Base-by-base conservation (phyloP, 2,329 filamentous ascomycete genomes). In the Rhynchosporium agropyri region DNA sequence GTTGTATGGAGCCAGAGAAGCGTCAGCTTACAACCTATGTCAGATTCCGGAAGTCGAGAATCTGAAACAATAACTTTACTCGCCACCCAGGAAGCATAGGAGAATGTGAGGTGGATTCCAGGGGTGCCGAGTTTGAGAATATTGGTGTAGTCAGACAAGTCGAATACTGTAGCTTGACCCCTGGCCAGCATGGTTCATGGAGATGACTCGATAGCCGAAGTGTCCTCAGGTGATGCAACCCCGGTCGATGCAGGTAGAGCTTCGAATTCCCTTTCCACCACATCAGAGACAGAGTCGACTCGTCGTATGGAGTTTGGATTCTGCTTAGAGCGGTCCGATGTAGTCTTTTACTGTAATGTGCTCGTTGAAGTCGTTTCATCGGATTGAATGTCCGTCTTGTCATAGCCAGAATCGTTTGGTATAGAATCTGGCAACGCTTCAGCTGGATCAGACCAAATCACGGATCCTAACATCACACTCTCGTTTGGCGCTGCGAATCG, bases 381-480 rank as follows among this genome's bases (percentile, higher is more conserved):
- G 9, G 9, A 5, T 36, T 36, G 2, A 6, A 10, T 6, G 9
- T 6, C 33, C 33, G 33, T 10, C 9, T 36, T 10, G 33, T 54
- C 51, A 29, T 54, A 54, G 10, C 51, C 51, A 15, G 51, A 54
- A 54, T 54, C 51, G 26, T 28, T 13, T 7, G 33, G 51, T 42
- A 40, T 28, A 1, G 51, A 20, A 2, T 0, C 13, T 3, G 4
- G 20, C 9, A 20, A 28, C 20, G 33, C 2, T 20, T 42, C 36
- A 28, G 2, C 7, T 20, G 26, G 4, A 10, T 54, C 51, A 15
- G 51, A 54, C 51, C 51, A 54, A 15, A 54, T 12, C 1, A 33
- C 33, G 2, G 51, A 54, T 4, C 10, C 8, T 5, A 54, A 28
- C 9, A 38, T 13, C 38, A 28, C 10, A 15, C 51, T 54, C 36